Conservation (phyloP, 352 stramenopile species). For the Pythium pyrilobum region DNA sequence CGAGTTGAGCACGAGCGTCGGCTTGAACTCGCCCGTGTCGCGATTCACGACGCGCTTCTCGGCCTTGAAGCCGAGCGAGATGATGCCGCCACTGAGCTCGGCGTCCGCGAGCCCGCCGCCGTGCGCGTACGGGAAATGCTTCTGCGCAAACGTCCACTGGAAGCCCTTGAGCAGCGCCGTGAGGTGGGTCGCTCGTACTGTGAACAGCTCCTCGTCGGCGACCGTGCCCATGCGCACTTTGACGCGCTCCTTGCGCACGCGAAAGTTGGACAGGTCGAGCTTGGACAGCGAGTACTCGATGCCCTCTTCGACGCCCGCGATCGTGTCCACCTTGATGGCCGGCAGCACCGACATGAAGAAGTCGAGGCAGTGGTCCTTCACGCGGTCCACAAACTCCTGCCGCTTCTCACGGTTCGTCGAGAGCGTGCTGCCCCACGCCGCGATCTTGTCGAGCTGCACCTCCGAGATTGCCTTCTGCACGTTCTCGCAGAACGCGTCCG, state of each 20-base stretch:
- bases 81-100: slow-evolving; percentile 59
- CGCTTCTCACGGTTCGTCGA: slow-evolving; percentile 58
- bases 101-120: slow-evolving; percentile 70
- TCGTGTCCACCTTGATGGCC: slow-evolving; percentile 79
- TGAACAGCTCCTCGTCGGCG: slow-evolving; percentile 75
- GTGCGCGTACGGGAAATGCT: slow-evolving; percentile 84
- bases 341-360: slow-evolving; percentile 84
- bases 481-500: slow-evolving; percentile 63
- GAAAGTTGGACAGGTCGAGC: slow-evolving; percentile 77
- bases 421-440: slow-evolving; percentile 57
- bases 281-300: slow-evolving; percentile 76
- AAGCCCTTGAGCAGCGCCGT: slow-evolving; percentile 78
- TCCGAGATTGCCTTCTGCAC: slow-evolving; percentile 65
- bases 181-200: slow-evolving; percentile 65
- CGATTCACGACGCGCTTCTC: slow-evolving; percentile 58
- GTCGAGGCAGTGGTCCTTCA: slow-evolving; percentile 83
- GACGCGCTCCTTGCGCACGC: slow-evolving; percentile 81
- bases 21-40: slow-evolving; percentile 60
- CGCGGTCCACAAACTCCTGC: slow-evolving; percentile 68
- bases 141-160: slow-evolving; percentile 84
- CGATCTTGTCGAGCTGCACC: slow-evolving; percentile 64
- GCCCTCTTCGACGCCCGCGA: slow-evolving; percentile 69
- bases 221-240: slow-evolving; percentile 80
- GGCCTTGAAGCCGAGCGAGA: slow-evolving; percentile 78
- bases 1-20: slow-evolving; percentile 71